phyloP scores from a whole-genome alignment of 148 eudicot genomes.

The Camellia sinensis region DNA sequence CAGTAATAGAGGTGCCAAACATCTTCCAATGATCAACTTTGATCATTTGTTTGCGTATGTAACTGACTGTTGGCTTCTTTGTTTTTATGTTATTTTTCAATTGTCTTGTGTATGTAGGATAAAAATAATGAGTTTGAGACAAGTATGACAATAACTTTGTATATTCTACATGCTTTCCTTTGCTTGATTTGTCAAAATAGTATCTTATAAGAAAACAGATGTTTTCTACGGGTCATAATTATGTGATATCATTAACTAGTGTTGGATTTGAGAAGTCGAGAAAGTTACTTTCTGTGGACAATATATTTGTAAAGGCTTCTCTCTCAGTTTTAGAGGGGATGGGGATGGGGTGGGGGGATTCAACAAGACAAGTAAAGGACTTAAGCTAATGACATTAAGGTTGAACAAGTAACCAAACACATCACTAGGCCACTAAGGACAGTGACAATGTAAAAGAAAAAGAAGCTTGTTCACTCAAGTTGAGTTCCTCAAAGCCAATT shows the following conservation, averaged over 20 bases:
- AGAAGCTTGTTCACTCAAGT: not conserved
- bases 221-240: not conserved
- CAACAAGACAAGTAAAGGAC: not conserved
- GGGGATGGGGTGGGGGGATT: not conserved
- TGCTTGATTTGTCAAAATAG: not conserved
- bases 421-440: not conserved
- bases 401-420: not conserved
- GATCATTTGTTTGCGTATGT: conserved; percentile 90
- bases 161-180: not conserved
- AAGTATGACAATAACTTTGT: not conserved
- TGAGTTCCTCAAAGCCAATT: not conserved
- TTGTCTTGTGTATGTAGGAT: not conserved
- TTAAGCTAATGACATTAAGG: not conserved
- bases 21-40: conserved; percentile 87
- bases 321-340: not conserved
- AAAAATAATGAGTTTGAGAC: not conserved
- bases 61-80: conserved; percentile 7
- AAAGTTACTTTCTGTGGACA: not conserved
- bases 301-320: not conserved
- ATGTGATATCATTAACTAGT: not conserved
- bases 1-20: conserved; percentile 61
- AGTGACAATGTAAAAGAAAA: not conserved
- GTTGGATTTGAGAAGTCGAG: not conserved
- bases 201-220: not conserved
- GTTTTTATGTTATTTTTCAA: not conserved